These are phyloP conservation scores for Fusarium robinianum DNA, from an alignment of 2,329 filamentous ascomycete species.

Conservation along the genomic window DNA sequence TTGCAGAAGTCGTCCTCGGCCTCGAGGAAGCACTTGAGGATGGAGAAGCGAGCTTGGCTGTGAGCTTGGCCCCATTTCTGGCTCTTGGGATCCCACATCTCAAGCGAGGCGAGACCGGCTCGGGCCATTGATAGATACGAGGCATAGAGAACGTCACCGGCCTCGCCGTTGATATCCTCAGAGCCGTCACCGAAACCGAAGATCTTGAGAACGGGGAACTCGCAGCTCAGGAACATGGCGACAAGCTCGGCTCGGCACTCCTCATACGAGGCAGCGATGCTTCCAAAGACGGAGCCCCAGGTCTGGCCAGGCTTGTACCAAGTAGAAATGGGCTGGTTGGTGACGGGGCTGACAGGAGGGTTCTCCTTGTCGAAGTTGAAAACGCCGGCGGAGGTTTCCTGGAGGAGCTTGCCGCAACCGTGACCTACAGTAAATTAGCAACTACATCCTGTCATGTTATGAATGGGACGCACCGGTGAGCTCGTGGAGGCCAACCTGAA, in stretches of 20 bases:
- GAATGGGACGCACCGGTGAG: constrained; percentile 55
- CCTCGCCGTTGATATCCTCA: constrained; percentile 71
- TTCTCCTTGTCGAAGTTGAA: constrained; percentile 89
- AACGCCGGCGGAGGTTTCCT: constrained; percentile 79
- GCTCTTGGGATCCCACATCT: constrained; percentile 92
- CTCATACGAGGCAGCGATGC: constrained; percentile 86
- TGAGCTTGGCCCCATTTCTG: constrained; percentile 93
- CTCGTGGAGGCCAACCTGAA: constrained; percentile 94
- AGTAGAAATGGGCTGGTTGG: constrained; percentile 71
- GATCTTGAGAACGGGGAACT: constrained; percentile 85
- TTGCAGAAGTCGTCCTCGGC: constrained; percentile 87
- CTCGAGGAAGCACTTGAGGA: constrained; percentile 81
- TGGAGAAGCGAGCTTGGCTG: constrained; percentile 89
- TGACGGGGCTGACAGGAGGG: constrained; percentile 80
- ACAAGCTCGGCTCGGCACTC: constrained; percentile 95
- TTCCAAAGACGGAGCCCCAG: constrained; percentile 90
- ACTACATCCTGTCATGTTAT: no score
- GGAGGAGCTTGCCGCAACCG: constrained; percentile 89
- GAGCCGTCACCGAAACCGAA: constrained; percentile 87
- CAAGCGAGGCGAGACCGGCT: constrained; percentile 84
- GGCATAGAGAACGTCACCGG: constrained; percentile 85
- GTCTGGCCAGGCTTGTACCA: constrained; percentile 97
- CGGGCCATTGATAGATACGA: constrained; percentile 93
- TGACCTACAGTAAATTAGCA: constrained; percentile 59
- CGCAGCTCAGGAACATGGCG: constrained; percentile 87